Base-by-base conservation (phyloP, 73 alveolate genomes). In the Blepharisma japonicum region DNA sequence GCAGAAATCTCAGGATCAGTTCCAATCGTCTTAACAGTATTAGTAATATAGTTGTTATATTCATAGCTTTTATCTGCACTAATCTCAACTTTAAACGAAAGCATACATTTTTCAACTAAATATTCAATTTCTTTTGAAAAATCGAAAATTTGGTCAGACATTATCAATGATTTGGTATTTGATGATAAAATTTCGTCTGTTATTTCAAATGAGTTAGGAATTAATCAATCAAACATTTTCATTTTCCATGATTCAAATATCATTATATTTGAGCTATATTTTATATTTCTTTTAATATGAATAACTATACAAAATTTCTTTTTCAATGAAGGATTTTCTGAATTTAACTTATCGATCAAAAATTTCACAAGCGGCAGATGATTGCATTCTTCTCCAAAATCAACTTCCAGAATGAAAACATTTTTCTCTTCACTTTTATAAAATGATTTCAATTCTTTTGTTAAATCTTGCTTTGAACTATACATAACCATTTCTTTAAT, bases 221-320 rank as follows among this genome's bases (percentile, higher is more conserved):
- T 23, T 7, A 70, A 45, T 0, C 27, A 9, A 14, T 70, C 80
- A 70, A 70, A 45, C 80, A 70, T 70, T 25, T 20, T 25, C 55
- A 45, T 14, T 70, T 70, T 70, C 80, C 80, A 70, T 18, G 6
- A 7, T 3, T 70, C 32, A 70, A 70, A 45, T 9, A 70, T 11
- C 21, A 7, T n/a, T 3, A 47, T 8, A 25, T 18, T n/a, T 45
- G 11, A 7, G 71, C 80, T 25, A 4, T 70, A 18, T 70, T 70
- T 54, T 18, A 14, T 18, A 25, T 45, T 45, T 47, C 80, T 70
- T 3, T 23, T n/a, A 8, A 70, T 11, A 11, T 54, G 18, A n/a
- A 70, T n/a, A 38, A 70, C 25, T 9, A 70, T 45, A n/a, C 18
- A 14, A 9, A 70, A 39, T 18, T 39, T 45, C 46, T 70, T 70